These are phyloP conservation scores for Didymella segeticola DNA, from an alignment of 2,329 filamentous ascomycete genomes.

Conservation along the genomic window DNA sequence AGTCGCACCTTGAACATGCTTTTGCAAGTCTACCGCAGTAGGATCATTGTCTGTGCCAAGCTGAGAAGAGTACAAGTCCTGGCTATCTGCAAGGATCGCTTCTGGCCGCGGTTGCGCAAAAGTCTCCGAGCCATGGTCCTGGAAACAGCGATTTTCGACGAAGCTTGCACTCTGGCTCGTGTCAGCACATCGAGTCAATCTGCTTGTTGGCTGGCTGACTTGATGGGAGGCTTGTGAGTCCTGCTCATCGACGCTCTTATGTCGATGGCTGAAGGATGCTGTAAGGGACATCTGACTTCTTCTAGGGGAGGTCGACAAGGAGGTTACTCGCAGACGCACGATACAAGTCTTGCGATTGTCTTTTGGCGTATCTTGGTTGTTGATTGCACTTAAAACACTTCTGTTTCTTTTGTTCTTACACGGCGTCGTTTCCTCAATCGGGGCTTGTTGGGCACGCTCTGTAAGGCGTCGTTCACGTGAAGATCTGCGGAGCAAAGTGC, in stretches of 20 bases:
- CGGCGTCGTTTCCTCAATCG: background rate
- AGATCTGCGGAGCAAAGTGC: background rate
- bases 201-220: background rate
- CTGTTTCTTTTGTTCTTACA: background rate
- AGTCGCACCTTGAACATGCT: background rate
- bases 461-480: slow-evolving; percentile 1
- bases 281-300: slow-evolving; percentile 6
- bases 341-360: background rate
- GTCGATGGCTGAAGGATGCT: slow-evolving; percentile 2
- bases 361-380: background rate
- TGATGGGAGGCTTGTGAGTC: background rate
- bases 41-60: background rate
- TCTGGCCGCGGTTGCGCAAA: slow-evolving; percentile 12
- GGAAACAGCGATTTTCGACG: background rate
- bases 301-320: too few species aligned
- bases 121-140: background rate
- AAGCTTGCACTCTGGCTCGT: background rate
- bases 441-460: background rate
- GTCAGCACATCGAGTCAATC: background rate
- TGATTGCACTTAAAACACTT: background rate
- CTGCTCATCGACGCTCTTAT: background rate
- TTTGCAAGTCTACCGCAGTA: background rate
- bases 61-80: slow-evolving; percentile 7
- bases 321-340: background rate
- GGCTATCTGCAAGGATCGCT: slow-evolving; percentile 6